Percentiles rank a stretch among this genome's conserved stretches.
phyloP scores from a whole-genome alignment of 257 asterid species.

The Scutellaria galericulata region DNA sequence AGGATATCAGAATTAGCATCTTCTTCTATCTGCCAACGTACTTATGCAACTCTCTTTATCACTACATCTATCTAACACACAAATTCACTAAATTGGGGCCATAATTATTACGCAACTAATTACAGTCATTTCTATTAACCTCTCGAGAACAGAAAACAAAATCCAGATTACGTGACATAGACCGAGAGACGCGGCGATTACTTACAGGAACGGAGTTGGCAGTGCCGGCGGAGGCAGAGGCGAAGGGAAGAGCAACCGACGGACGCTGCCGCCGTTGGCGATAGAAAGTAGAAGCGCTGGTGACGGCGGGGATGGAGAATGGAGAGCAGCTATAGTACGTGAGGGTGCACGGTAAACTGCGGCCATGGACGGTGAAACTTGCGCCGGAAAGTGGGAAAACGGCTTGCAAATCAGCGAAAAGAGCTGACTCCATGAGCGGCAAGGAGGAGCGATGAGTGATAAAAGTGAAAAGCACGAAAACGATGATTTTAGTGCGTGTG shows the following conservation, averaged over 20 bases:
- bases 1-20: conserved; percentile 1
- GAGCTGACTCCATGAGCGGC: conserved; percentile 48
- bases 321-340: conserved; percentile 28
- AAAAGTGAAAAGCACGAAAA: conserved; percentile 33
- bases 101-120: background rate
- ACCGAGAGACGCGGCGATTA: conserved; percentile 6
- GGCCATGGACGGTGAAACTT: conserved; percentile 41
- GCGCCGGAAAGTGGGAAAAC: conserved; percentile 36
- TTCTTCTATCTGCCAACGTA: background rate
- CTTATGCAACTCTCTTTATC: background rate
- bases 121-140: background rate
- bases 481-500: background rate
- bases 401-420: conserved; percentile 35
- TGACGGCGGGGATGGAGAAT: conserved; percentile 29
- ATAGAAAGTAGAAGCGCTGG: conserved; percentile 31
- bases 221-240: conserved; percentile 46
- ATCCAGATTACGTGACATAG: background rate
- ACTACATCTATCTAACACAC: background rate
- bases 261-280: conserved; percentile 39
- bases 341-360: conserved; percentile 41
- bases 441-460: conserved; percentile 26
- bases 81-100: conserved; percentile 3
- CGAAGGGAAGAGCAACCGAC: conserved; percentile 38
- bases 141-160: background rate
- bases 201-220: conserved; percentile 68